Conservation (phyloP, 805 yeast genomes). For the Yamadazyma kitorensis region DNA sequence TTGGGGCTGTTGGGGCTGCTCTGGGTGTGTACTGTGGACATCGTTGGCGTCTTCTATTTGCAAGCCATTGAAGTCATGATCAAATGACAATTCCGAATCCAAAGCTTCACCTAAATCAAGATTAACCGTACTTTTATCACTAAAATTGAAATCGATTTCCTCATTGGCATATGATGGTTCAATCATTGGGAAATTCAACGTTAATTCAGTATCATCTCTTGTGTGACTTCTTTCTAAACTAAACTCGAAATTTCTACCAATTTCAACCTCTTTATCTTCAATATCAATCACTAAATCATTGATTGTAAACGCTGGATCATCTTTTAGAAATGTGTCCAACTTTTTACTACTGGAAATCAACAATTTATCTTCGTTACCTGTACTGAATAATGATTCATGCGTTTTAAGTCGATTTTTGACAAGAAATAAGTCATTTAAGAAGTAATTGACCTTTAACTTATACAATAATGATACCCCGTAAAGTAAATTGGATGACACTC, state of each 20-base stretch:
- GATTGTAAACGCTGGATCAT: slow-evolving; percentile 28
- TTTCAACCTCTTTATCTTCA: slow-evolving; percentile 8
- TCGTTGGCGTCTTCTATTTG: background rate
- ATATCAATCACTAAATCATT: slow-evolving; percentile 19
- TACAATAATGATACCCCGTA: slow-evolving; percentile 49
- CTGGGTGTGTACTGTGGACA: no score
- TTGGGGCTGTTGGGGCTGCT: background rate
- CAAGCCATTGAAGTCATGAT: background rate
- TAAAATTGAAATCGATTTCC: slow-evolving; percentile 4
- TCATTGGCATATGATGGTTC: no score
- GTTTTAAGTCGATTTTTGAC: slow-evolving; percentile 4
- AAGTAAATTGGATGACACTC: slow-evolving; percentile 43
- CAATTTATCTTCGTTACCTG: slow-evolving; percentile 5
- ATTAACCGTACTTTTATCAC: slow-evolving; percentile 1
- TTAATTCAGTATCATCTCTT: slow-evolving; percentile 12
- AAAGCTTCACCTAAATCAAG: background rate
- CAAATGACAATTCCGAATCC: background rate
- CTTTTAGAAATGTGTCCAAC: slow-evolving; percentile 10
- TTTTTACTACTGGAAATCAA: background rate
- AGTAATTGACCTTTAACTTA: slow-evolving; percentile 47
- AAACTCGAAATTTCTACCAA: slow-evolving; percentile 8
- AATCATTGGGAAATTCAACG: background rate
- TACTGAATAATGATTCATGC: slow-evolving; percentile 1
- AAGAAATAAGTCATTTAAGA: slow-evolving; percentile 30
- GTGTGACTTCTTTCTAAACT: slow-evolving; percentile 13